Evolutionary conservation across 1,139 yeast genomes (phyloP).

Genomic region (Candida tetrigidarum): DNA sequence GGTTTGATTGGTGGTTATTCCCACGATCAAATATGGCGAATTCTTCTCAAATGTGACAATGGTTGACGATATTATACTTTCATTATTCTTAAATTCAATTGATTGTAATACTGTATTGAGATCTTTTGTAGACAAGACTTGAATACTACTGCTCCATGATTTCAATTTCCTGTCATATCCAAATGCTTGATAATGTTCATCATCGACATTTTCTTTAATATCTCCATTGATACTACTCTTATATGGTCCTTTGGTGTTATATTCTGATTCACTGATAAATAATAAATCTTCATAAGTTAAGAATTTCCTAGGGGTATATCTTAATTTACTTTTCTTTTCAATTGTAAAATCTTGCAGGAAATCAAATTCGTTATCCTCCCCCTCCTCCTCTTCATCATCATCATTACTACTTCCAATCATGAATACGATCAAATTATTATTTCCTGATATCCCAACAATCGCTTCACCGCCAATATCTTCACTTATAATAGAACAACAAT

Average conservation of each 20-base stretch:
- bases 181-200: slow-evolving; percentile 40
- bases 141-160: slow-evolving; percentile 58
- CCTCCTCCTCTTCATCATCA: slow-evolving; percentile 24
- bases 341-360: slow-evolving; percentile 51
- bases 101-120: slow-evolving; percentile 39
- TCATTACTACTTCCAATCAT: too few species aligned
- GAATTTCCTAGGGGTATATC: slow-evolving; percentile 59
- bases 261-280: slow-evolving; percentile 53
- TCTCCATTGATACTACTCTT: slow-evolving; percentile 13
- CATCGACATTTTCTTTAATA: slow-evolving; percentile 20
- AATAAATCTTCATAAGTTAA: slow-evolving; percentile 30
- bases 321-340: slow-evolving; percentile 42
- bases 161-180: slow-evolving; percentile 34
- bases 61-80: slow-evolving; percentile 38
- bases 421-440: slow-evolving; percentile 58
- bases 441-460: slow-evolving; percentile 64
- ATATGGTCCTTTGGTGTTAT: slow-evolving; percentile 38
- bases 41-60: slow-evolving; percentile 25
- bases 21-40: slow-evolving; percentile 49
- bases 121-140: slow-evolving; percentile 37
- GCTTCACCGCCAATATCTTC: slow-evolving; percentile 66
- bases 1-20: slow-evolving; percentile 44
- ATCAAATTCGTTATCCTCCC: slow-evolving; percentile 33
- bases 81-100: slow-evolving; percentile 44
- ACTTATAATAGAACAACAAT: slow-evolving; percentile 59